Conservation (phyloP, 192 early-diverging fungal genomes). For the Thamnidium elegans region DNA sequence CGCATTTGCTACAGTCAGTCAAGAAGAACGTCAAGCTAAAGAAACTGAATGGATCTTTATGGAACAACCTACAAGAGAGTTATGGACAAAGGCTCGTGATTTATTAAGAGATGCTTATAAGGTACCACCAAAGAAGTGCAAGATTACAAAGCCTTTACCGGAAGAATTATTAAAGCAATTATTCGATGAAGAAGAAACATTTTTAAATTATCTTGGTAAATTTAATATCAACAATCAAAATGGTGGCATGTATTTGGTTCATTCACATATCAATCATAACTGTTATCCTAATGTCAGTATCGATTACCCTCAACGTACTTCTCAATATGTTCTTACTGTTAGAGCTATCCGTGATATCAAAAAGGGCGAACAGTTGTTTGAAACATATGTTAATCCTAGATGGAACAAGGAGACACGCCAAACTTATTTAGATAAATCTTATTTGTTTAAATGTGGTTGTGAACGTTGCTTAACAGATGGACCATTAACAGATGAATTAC, state of each 20-base stretch:
- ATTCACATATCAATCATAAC: conserved; percentile 58
- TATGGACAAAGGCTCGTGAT: conserved; percentile 43
- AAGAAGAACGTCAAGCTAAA: conserved; percentile 52
- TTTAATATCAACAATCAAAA: conserved; percentile 65
- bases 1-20: conserved; percentile 55
- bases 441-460: conserved; percentile 60
- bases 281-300: conserved; percentile 54
- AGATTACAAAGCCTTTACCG: conserved; percentile 50
- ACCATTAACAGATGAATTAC: conserved; percentile 42
- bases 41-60: conserved; percentile 57
- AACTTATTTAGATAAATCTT: conserved; percentile 50
- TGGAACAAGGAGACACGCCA: conserved; percentile 52
- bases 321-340: conserved; percentile 51
- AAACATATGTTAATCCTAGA: conserved; percentile 58
- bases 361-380: conserved; percentile 56
- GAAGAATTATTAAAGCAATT: conserved; percentile 41
- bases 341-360: conserved; percentile 53
- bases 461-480: conserved; percentile 52
- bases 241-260: conserved; percentile 58
- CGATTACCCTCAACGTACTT: conserved; percentile 46
- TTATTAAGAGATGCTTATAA: conserved; percentile 45
- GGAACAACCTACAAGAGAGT: conserved; percentile 38
- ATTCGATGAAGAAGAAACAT: conserved; percentile 51
- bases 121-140: conserved; percentile 46
- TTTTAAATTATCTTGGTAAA: conserved; percentile 53